These are phyloP conservation scores for Serendipita sp. DNA, from an alignment of 768 basidiomycete genomes.

Conservation along the genomic window DNA sequence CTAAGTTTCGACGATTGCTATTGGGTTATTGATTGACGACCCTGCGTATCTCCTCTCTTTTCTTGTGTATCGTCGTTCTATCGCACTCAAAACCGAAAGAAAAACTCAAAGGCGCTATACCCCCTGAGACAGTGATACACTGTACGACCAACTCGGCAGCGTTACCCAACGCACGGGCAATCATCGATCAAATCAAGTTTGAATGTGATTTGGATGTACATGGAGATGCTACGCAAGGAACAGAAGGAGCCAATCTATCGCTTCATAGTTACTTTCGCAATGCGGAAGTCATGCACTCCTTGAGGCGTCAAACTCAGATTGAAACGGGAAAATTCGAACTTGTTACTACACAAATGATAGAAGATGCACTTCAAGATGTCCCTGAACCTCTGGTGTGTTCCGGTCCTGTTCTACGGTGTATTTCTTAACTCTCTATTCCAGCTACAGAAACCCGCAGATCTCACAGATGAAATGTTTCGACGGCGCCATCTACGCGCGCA, in stretches of 20 bases:
- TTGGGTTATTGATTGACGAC: neutral
- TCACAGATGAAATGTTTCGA: neutral
- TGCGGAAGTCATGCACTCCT: neutral
- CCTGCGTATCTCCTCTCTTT: neutral
- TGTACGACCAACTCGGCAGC: neutral
- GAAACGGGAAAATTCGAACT: neutral
- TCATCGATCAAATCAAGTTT: neutral
- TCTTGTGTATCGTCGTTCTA: neutral
- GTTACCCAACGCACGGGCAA: neutral
- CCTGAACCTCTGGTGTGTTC: neutral
- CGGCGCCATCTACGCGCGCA: neutral
- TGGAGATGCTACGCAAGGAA: neutral
- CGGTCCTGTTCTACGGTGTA: neutral
- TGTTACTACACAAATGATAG: neutral
- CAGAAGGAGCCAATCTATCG: neutral
- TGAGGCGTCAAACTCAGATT: neutral
- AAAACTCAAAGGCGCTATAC: neutral
- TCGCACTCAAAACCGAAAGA: neutral
- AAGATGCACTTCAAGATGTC: neutral
- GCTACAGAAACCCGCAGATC: neutral
- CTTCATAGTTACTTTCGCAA: conserved; percentile 1
- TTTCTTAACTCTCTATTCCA: neutral
- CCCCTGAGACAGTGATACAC: neutral
- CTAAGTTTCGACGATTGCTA: neutral
- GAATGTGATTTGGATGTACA: neutral